Percentiles rank a stretch among this genome's conserved stretches.
Evolutionary conservation across 768 basidiomycete species (phyloP).

Genomic region (Holtermannia corniformis): DNA sequence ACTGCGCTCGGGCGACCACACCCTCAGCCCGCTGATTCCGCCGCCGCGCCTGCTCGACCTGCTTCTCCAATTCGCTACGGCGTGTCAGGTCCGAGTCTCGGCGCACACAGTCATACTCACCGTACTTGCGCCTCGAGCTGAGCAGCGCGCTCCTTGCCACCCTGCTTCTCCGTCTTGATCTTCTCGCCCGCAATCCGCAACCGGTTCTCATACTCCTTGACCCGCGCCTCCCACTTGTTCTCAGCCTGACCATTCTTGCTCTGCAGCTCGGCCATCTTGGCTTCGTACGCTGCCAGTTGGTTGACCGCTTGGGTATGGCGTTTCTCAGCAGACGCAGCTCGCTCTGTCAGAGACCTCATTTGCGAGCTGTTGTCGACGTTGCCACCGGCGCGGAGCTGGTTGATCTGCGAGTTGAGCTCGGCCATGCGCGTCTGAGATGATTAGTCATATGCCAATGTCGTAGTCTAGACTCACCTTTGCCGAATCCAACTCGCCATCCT

Average conservation of each 20-base stretch:
- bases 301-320: slow-evolving; percentile 76
- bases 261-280: slow-evolving; percentile 65
- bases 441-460: neutral
- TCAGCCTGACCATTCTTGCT: slow-evolving; percentile 65
- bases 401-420: slow-evolving; percentile 64
- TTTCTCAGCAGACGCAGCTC: slow-evolving; percentile 75
- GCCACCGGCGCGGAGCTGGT: slow-evolving; percentile 53
- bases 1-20: slow-evolving; percentile 33
- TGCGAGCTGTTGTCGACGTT: slow-evolving; percentile 54
- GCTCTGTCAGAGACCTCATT: slow-evolving; percentile 57
- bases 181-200: slow-evolving; percentile 78
- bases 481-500: slow-evolving; percentile 82
- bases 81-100: neutral
- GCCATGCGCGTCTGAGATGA: slow-evolving; percentile 54
- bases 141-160: slow-evolving; percentile 64
- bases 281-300: slow-evolving; percentile 72
- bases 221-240: slow-evolving; percentile 86
- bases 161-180: slow-evolving; percentile 86
- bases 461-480: slow-evolving; percentile 55
- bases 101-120: slow-evolving; percentile 14
- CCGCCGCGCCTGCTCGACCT: slow-evolving; percentile 68
- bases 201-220: slow-evolving; percentile 78
- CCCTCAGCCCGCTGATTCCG: slow-evolving; percentile 45
- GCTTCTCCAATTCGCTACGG: slow-evolving; percentile 60
- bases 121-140: slow-evolving; percentile 38